These are phyloP conservation scores for Yamadazyma olivae DNA, from an alignment of 805 yeast genomes.

Conservation along the genomic window DNA sequence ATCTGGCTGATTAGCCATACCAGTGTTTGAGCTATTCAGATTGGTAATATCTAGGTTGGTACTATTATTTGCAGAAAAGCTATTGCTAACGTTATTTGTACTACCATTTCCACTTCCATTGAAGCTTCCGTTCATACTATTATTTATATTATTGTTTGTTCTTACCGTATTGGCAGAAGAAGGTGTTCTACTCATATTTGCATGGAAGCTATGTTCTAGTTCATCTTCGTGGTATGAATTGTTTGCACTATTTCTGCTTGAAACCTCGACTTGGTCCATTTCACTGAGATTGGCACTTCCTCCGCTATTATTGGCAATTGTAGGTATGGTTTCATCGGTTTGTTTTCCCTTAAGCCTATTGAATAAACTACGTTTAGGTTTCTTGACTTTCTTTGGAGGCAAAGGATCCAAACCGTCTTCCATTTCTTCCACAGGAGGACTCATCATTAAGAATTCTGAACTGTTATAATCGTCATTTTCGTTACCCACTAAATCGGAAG, in stretches of 20 bases:
- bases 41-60: slow-evolving; percentile 13
- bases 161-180: slow-evolving; percentile 18
- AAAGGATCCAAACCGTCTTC: slow-evolving; percentile 16
- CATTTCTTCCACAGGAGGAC: slow-evolving; percentile 19
- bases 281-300: slow-evolving; percentile 4
- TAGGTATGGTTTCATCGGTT: background rate
- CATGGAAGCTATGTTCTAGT: slow-evolving; percentile 7
- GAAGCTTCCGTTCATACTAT: background rate
- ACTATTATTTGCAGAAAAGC: background rate
- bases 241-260: slow-evolving; percentile 10
- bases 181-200: slow-evolving; percentile 19
- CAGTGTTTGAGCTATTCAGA: slow-evolving; percentile 14
- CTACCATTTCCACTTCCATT: too few species aligned
- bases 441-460: slow-evolving; percentile 17
- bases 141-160: slow-evolving; percentile 8
- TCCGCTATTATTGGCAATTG: slow-evolving; percentile 3
- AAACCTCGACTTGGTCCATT: background rate
- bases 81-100: slow-evolving; percentile 1
- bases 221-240: slow-evolving; percentile 8
- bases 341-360: slow-evolving; percentile 33
- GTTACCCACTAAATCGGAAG: background rate
- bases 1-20: slow-evolving; percentile 36
- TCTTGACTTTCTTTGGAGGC: slow-evolving; percentile 25
- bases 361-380: slow-evolving; percentile 34
- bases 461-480: slow-evolving; percentile 3